These are phyloP conservation scores for Cryptosporidium sp. DNA, from an alignment of 169 alveolate genomes.

Conservation along the genomic window DNA sequence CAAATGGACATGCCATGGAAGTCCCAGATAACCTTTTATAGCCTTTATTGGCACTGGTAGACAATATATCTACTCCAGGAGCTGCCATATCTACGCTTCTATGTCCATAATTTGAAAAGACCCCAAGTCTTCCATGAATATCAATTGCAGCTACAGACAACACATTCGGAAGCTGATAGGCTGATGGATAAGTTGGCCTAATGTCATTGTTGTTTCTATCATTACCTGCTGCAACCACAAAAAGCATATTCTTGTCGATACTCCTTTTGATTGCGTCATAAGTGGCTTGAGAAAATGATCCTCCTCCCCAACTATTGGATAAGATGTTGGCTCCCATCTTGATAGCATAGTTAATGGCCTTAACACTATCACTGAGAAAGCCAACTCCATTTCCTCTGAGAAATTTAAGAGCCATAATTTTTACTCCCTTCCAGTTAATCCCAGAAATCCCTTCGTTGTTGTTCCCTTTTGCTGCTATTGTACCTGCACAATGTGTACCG, in stretches of 20 bases:
- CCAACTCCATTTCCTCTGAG: conserved; percentile 80
- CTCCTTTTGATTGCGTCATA: conserved; percentile 81
- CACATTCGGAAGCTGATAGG: conserved; percentile 63
- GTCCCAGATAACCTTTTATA: conserved; percentile 78
- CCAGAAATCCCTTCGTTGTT: conserved; percentile 77
- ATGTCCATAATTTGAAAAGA: conserved; percentile 80
- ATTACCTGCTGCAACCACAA: conserved; percentile 83
- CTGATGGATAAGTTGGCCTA: conserved; percentile 78
- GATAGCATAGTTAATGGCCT: conserved; percentile 80
- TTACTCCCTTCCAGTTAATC: conserved; percentile 66
- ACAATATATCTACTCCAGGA: conserved; percentile 80
- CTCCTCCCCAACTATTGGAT: conserved; percentile 84
- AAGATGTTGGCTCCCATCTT: conserved; percentile 82
- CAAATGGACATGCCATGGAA: conserved; percentile 83
- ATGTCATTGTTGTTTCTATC: conserved; percentile 78
- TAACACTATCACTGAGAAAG: conserved; percentile 80
- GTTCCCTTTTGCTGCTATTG: conserved; percentile 83
- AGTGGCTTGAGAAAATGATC: conserved; percentile 80
- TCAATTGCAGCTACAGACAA: conserved; percentile 80
- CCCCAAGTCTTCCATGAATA: conserved; percentile 76
- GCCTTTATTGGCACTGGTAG: conserved; percentile 77
- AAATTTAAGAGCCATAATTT: conserved; percentile 78
- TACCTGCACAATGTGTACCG: conserved; percentile 84
- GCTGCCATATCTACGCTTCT: conserved; percentile 80
- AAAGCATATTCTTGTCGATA: conserved; percentile 77